Base-by-base conservation (phyloP, 2,329 filamentous ascomycete species). In the Cladophialophora yegresii region DNA sequence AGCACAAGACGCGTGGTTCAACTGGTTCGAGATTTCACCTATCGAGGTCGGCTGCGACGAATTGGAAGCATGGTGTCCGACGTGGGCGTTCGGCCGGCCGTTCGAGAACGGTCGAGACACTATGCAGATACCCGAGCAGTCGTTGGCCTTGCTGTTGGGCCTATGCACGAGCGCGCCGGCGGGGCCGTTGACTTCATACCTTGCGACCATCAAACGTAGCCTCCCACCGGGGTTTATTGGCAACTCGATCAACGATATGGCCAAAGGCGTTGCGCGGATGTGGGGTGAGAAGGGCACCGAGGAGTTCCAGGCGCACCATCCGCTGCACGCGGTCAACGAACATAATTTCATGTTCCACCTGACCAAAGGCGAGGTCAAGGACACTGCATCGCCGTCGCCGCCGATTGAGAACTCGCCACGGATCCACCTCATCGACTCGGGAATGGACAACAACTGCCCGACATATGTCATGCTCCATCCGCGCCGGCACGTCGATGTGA, bases 11-110 rank as follows among this genome's bases (percentile, higher is more conserved):
- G 70, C 71, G 36, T 76, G 74, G 74, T 77, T 75, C 64, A 75
- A 76, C 55, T 77, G 74, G 73, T 75, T 73, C 61, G 73, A 75
- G 62, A 69, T 75, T 58, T 73, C 72, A 4, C 75, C 75, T 0
- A 75, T 75, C 62, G 74, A 76, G 64, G 67, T 76, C 36, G 73
- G 74, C 30, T 76, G 75, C 61, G 75, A 76, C 47, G 75, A 76
- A 61, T 71, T 76, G n/a, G 68, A 71, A 63, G 72, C 73, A 4
- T 76, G 73, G 71, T 72, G 73, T 7, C 75, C 75, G 9, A 76
- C 73, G 6, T 77, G 75, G 74, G 75, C 69, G 2, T 76, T 77
- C 57, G 74, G 75, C 22, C 63, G 75, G 20, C 74, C 73, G 0
- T 76, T 75, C 65, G 64, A 72, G 4, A 63, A 72, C n/a, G 68